Evolutionary conservation across 192 early-diverging fungal species (phyloP).

Genomic region (Podila horticola): DNA sequence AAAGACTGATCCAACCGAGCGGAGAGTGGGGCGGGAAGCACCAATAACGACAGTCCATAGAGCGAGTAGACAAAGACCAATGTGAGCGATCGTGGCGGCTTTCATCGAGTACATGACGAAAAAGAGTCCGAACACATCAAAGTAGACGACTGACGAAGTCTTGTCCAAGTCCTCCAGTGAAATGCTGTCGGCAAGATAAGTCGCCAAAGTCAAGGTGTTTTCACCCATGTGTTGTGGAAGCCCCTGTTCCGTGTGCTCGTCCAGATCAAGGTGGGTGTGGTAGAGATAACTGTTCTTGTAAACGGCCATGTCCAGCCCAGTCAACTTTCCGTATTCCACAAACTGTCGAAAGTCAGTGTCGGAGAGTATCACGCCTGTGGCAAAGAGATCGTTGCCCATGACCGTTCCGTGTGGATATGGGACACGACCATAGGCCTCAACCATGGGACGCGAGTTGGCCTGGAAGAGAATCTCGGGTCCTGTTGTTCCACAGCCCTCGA

Average conservation of each 20-base stretch:
- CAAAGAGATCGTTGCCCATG: slow-evolving; percentile 66
- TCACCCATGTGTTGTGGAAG: slow-evolving; percentile 79
- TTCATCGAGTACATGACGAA: slow-evolving; percentile 71
- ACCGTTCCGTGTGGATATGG: slow-evolving; percentile 77
- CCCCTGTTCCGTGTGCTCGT: slow-evolving; percentile 64
- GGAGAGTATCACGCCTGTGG: slow-evolving; percentile 68
- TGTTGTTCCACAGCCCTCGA: slow-evolving; percentile 77
- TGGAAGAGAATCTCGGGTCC: slow-evolving; percentile 80
- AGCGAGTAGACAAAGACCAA: slow-evolving; percentile 43
- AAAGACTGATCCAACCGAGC: slow-evolving; percentile 36
- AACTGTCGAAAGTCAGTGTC: slow-evolving; percentile 86
- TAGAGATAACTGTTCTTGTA: slow-evolving; percentile 78
- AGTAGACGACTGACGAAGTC: slow-evolving; percentile 65
- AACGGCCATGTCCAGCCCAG: slow-evolving; percentile 76
- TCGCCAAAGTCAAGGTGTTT: slow-evolving; percentile 66
- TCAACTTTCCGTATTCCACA: slow-evolving; percentile 72
- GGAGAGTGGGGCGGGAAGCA: slow-evolving; percentile 20
- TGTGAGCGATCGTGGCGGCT: slow-evolving; percentile 62
- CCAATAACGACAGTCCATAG: slow-evolving; percentile 27
- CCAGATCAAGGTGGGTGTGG: slow-evolving; percentile 76
- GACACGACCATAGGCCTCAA: slow-evolving; percentile 71
- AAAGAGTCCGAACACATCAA: slow-evolving; percentile 67
- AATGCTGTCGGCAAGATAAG: slow-evolving; percentile 60
- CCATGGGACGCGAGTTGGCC: slow-evolving; percentile 72
- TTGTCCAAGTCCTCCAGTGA: slow-evolving; percentile 52